These are phyloP conservation scores for Pisolithus orientalis DNA, from an alignment of 768 basidiomycete genomes.

Conservation along the genomic window DNA sequence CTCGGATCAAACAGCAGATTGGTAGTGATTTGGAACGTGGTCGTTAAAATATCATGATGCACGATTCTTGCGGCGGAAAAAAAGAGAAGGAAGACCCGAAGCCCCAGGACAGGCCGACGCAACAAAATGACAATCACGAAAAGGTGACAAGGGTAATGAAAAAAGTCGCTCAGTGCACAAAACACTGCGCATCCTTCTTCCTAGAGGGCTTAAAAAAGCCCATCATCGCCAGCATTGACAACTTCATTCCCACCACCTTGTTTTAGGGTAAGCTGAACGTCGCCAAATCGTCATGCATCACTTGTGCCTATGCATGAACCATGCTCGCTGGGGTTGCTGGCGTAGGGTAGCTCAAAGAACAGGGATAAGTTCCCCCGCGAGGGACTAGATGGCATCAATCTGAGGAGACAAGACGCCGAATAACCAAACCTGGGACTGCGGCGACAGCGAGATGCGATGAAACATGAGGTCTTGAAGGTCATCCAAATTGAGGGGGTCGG, in stretches of 20 bases:
- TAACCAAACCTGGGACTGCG: conserved; percentile 10
- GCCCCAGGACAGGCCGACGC: too few species aligned
- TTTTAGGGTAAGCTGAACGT: conserved; percentile 7
- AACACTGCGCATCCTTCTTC: conserved; percentile 7
- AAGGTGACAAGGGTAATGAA: neutral
- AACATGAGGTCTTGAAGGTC: conserved; percentile 31
- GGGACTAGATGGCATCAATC: conserved; percentile 28
- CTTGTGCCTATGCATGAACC: neutral
- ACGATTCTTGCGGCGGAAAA: too few species aligned
- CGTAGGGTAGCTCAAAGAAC: conserved; percentile 34
- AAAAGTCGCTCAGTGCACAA: conserved; percentile 4
- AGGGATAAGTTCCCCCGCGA: conserved; percentile 35
- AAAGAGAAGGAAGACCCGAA: too few species aligned
- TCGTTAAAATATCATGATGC: too few species aligned
- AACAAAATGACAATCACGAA: too few species aligned
- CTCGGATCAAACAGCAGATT: too few species aligned
- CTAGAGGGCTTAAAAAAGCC: conserved; percentile 24
- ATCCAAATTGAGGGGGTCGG: conserved; percentile 20
- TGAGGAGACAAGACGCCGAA: conserved; percentile 34
- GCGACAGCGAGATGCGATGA: conserved; percentile 6
- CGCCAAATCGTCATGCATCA: neutral
- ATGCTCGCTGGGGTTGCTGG: conserved; percentile 4
- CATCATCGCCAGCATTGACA: conserved; percentile 22
- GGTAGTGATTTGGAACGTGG: too few species aligned
- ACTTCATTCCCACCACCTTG: conserved; percentile 16